A percentile compares a stretch with the other conserved stretches of the same genome.
Conservation (phyloP, 257 asterid genomes). For the Scutellaria galericulata region DNA sequence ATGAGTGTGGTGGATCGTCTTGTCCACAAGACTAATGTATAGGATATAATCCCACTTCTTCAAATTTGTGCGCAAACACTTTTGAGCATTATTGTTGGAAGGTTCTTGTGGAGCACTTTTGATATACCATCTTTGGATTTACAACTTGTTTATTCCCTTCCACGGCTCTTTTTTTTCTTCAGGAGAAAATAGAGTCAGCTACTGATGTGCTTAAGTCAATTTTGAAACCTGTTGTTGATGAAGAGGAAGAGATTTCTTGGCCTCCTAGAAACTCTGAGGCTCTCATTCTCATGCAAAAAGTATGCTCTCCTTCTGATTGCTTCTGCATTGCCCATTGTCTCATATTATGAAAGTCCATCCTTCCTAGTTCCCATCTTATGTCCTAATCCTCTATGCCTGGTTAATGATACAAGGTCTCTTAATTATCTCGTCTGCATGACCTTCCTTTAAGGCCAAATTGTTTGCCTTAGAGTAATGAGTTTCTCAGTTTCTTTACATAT, state of each 20-base stretch:
- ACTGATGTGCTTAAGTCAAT: conserved; percentile 91
- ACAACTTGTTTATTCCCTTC: conserved; percentile 25
- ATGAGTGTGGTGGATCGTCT: conserved; percentile 82
- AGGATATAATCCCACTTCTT: conserved; percentile 29
- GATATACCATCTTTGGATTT: conserved; percentile 6
- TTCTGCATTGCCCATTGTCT: conserved; percentile 19
- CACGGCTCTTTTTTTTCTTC: conserved; percentile 38
- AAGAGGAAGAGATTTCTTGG: conserved; percentile 78
- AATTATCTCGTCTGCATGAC: neutral
- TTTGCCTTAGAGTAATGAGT: conserved; percentile 12
- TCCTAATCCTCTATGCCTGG: neutral
- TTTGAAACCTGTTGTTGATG: conserved; percentile 70
- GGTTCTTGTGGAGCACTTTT: conserved; percentile 1
- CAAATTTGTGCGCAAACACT: conserved; percentile 16
- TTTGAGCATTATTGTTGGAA: conserved; percentile 12
- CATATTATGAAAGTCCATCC: neutral
- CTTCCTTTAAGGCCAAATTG: conserved; percentile 24
- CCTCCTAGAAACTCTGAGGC: conserved; percentile 88
- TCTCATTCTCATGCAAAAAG: conserved; percentile 79
- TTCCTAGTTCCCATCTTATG: conserved; percentile 4
- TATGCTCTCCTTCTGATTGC: conserved; percentile 39
- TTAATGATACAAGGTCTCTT: conserved; percentile 1
- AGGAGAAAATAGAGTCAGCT: conserved; percentile 89
- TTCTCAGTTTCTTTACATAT: conserved; percentile 18
- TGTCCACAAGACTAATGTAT: conserved; percentile 87